Evolutionary conservation across 441 rosid species (phyloP), one percentile per base, ranked within the genome.

Genomic region (Adansonia rubrostipa): DNA sequence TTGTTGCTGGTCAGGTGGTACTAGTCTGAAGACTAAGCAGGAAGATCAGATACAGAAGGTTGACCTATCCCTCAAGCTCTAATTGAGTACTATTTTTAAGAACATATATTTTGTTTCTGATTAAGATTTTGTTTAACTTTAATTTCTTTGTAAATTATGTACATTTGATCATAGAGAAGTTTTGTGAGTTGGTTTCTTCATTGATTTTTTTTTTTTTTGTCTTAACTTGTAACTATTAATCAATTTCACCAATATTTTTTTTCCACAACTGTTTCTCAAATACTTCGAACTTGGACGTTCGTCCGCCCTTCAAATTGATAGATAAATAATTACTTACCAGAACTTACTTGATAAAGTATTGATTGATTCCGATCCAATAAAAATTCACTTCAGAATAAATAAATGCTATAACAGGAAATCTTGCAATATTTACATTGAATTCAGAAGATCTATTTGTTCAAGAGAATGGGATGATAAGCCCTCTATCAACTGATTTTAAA

Each of bases 51-150:
- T 86, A 80, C 89, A 89, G 81, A 91, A 89, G 81, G 89, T 93
- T 76, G 97, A 93, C 79, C 82, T 93, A 74, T 87, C 96, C 60
- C 95, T 93, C 70, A 93, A 88, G 87, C 98, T 92, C 76, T 93
- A 71, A 85, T 24, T 64, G 11, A 79, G 24, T 62, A 17, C 28
- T 45, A 19, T 74, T 54, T 45, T n/a, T 19, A 57, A 20, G 74
- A 53, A 63, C 60, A 51, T 9, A 24, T 47, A 51, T 58, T 66
- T 28, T 75, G 24, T 47, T 40, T 57, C 54, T 22, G 77, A 82
- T 69, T 75, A 28, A 65, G 54, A 76, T 76, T 82, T 82, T 76
- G 77, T 75, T 58, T 73, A 53, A 67, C 62, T 10, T 71, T 80
- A 61, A 56, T 73, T 65, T 72, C 45, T 80, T 44, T 53, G 73